phyloP scores from a whole-genome alignment of 768 basidiomycete genomes.

The Leccinum uliginosum region DNA sequence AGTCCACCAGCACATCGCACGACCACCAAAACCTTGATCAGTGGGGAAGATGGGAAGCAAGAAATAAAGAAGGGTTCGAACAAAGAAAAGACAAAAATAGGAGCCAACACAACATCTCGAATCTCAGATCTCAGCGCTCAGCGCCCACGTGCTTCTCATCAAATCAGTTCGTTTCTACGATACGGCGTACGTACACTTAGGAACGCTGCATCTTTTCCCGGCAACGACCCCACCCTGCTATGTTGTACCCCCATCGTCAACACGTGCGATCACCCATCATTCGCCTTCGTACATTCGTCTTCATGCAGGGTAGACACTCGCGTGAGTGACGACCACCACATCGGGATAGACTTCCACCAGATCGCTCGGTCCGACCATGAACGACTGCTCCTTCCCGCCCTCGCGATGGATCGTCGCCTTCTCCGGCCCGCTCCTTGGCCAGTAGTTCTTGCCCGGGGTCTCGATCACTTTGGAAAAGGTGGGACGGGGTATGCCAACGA shows the following conservation, averaged over 20 bases:
- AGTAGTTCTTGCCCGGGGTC: not conserved
- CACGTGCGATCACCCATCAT: not conserved
- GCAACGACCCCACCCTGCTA: not conserved
- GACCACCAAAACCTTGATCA: not conserved
- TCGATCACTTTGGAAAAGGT: not conserved
- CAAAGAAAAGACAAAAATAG: not conserved
- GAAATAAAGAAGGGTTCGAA: not conserved
- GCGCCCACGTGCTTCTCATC: not conserved
- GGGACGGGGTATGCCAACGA: not conserved
- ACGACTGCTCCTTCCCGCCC: conserved; percentile 1
- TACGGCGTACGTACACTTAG: too few relatives aligned
- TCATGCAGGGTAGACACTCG: not conserved
- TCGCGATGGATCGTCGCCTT: conserved; percentile 5
- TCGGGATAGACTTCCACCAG: conserved; percentile 12
- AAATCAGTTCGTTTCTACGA: not conserved
- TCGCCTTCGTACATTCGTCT: not conserved
- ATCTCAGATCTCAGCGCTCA: not conserved
- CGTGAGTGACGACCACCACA: conserved; percentile 8
- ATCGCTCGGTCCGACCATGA: conserved; percentile 13
- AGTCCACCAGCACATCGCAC: too few relatives aligned
- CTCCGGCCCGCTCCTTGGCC: conserved; percentile 10
- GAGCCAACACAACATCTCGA: not conserved
- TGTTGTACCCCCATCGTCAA: not conserved
- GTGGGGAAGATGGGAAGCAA: not conserved
- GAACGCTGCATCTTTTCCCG: not conserved